A percentile compares a stretch with the other conserved stretches of the same genome.
Conservation (phyloP, 192 early-diverging fungal genomes). For the Gryganskiella cystojenkinii region DNA sequence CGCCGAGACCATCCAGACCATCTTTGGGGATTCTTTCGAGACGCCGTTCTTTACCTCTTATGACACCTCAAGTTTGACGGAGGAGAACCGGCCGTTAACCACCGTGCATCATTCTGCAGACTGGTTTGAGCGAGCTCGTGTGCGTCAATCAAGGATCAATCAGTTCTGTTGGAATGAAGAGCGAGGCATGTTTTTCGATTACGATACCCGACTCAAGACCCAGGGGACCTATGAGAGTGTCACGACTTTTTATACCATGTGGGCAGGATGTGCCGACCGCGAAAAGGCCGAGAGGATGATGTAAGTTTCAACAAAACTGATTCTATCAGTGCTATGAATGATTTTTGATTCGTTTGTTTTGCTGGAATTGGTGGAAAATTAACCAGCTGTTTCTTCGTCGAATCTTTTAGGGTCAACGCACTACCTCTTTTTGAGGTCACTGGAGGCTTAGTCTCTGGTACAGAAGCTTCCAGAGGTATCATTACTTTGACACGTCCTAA, state of each 20-base stretch:
- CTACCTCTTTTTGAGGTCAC: constrained; percentile 88
- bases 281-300: constrained; percentile 81
- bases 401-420: constrained; percentile 29
- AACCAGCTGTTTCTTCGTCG: no score
- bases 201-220: constrained; percentile 74
- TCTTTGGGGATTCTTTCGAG: constrained; percentile 64
- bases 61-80: neutral
- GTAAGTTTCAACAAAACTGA: no score
- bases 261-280: constrained; percentile 81
- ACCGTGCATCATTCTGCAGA: constrained; percentile 57
- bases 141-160: constrained; percentile 72
- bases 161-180: constrained; percentile 85
- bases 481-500: constrained; percentile 86
- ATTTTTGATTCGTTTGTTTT: no score
- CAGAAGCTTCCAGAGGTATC: constrained; percentile 85
- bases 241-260: constrained; percentile 90
- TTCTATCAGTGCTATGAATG: no score
- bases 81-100: constrained; percentile 29
- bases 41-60: constrained; percentile 28
- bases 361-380: no score
- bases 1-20: constrained; percentile 69
- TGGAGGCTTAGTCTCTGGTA: constrained; percentile 93
- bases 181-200: constrained; percentile 87
- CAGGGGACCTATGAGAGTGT: constrained; percentile 85
- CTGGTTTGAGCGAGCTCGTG: constrained; percentile 71